phyloP scores from a whole-genome alignment of 495 filamentous ascomycete genomes.

The Penicillium coffeae region DNA sequence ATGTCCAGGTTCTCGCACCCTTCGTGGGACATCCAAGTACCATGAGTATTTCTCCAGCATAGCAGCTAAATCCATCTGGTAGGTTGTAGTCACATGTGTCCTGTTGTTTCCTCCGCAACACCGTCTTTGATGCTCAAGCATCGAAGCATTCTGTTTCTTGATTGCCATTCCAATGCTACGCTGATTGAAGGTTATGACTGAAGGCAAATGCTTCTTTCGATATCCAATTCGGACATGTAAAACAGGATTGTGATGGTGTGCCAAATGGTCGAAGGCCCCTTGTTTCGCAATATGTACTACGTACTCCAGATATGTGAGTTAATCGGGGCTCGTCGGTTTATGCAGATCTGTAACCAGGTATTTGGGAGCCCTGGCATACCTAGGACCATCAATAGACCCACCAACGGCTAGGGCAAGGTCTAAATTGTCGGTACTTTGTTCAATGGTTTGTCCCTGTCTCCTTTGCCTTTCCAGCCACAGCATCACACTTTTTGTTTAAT shows the following conservation, averaged over 20 bases:
- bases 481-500: not conserved
- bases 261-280: no score
- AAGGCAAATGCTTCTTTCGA: not conserved
- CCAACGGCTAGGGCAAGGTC: slow-evolving; percentile 6
- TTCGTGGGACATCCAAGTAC: no score
- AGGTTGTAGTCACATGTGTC: no score
- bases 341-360: slow-evolving; percentile 21
- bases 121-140: no score
- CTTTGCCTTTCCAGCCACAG: slow-evolving; percentile 3
- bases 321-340: slow-evolving; percentile 9
- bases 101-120: no score
- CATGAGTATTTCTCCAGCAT: no score
- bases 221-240: not conserved
- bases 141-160: no score
- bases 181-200: not conserved
- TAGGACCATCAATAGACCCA: slow-evolving; percentile 15
- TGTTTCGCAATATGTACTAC: slow-evolving; percentile 11
- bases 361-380: slow-evolving; percentile 24
- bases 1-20: no score
- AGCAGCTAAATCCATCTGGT: no score
- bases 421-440: slow-evolving; percentile 1
- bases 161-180: not conserved
- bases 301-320: slow-evolving; percentile 13
- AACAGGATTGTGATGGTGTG: not conserved
- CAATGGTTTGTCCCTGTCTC: slow-evolving; percentile 1